These are phyloP conservation scores for Xylaria hypoxylon DNA, from an alignment of 2,329 filamentous ascomycete species.

Conservation along the genomic window DNA sequence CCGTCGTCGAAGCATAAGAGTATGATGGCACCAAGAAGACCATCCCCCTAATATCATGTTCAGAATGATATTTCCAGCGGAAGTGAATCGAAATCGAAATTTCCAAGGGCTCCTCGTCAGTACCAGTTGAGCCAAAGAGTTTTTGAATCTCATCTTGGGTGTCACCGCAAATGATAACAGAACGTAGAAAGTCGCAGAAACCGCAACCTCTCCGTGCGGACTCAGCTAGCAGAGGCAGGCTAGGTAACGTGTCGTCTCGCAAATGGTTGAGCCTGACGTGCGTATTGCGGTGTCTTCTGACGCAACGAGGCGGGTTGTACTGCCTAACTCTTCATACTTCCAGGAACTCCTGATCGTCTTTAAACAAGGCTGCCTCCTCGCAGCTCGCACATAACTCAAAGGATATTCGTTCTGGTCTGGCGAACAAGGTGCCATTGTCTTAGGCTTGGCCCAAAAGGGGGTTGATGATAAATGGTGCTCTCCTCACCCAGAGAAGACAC, in stretches of 20 bases:
- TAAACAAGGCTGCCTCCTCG: background rate
- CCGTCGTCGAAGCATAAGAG: slow-evolving; percentile 5
- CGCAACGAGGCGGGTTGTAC: background rate
- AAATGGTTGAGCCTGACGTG: slow-evolving; percentile 1
- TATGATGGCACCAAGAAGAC: slow-evolving; percentile 1
- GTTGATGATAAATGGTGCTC: background rate
- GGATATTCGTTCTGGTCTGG: background rate
- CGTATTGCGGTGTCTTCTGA: slow-evolving; percentile 5
- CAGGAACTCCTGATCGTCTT: background rate
- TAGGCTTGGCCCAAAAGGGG: background rate
- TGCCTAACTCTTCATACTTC: background rate
- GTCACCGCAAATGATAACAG: slow-evolving; percentile 1
- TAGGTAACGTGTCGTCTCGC: slow-evolving; percentile 2
- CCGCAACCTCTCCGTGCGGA: slow-evolving; percentile 2
- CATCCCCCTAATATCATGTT: slow-evolving; percentile 7
- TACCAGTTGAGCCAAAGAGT: slow-evolving; percentile 1
- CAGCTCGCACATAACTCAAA: background rate
- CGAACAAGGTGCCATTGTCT: background rate
- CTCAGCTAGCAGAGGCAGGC: background rate
- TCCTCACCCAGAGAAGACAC: background rate
- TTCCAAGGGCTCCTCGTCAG: slow-evolving; percentile 3
- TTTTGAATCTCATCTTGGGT: slow-evolving; percentile 3
- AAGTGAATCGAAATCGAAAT: slow-evolving; percentile 8
- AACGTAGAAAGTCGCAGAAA: slow-evolving; percentile 7
- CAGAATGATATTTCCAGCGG: background rate